phyloP scores from a whole-genome alignment of 129 eudicot species.

The sunflower (Helianthus annuus) region HanXRQr2.0-SUNRISE NC_035445.2:142897409-142897908 shows the following conservation, averaged over 20 bases:
- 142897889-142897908: constrained; percentile 67
- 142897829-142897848: constrained; percentile 46
- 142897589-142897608: not conserved
- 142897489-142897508: constrained; percentile 32
- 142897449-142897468: constrained; percentile 32
- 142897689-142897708: constrained; percentile 35
- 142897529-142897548: not conserved
- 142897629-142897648: constrained; percentile 12
- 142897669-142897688: constrained; percentile 71
- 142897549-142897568: not conserved
- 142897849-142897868: constrained; percentile 30
- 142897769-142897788: constrained; percentile 91
- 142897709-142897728: constrained; percentile 37
- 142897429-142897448: constrained; percentile 11
- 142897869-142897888: constrained; percentile 85
- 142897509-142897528: constrained; percentile 14
- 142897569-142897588: constrained; percentile 1
- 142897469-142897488: constrained; percentile 29
- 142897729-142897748: constrained; percentile 26
- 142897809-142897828: constrained; percentile 66
- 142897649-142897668: constrained; percentile 13
- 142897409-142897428: no score
- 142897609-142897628: no score
- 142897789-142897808: constrained; percentile 72
- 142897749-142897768: constrained; percentile 68